Percentiles rank a stretch among this genome's conserved stretches.
phyloP scores from a whole-genome alignment of 2,329 filamentous ascomycete species.

The Lachnellula occidentalis region DNA sequence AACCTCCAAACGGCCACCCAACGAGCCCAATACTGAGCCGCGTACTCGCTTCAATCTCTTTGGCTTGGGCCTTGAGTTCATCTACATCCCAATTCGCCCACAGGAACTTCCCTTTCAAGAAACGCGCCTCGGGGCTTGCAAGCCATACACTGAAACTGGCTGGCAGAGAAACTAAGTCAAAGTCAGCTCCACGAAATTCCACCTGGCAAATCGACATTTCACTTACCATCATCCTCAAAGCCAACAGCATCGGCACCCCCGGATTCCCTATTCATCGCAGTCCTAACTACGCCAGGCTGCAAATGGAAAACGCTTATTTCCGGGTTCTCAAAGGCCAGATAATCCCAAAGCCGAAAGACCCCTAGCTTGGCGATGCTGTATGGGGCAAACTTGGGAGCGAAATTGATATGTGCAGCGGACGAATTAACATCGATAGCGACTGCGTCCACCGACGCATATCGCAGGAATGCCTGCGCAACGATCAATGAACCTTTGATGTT shows the following conservation, averaged over 20 bases:
- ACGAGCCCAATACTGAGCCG: conserved; percentile 16
- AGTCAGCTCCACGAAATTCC: conserved; percentile 14
- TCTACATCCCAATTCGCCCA: conserved; percentile 48
- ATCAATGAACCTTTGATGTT: conserved; percentile 33
- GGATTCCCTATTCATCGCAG: conserved; percentile 27
- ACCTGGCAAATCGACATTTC: neutral
- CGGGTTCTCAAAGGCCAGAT: conserved; percentile 24
- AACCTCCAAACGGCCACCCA: conserved; percentile 16
- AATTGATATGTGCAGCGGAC: conserved; percentile 32
- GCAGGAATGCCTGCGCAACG: conserved; percentile 33
- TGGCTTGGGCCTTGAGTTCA: conserved; percentile 37
- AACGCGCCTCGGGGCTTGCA: conserved; percentile 37
- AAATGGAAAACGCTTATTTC: conserved; percentile 30
- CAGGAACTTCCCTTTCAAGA: conserved; percentile 41
- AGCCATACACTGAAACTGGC: conserved; percentile 23
- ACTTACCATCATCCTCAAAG: conserved; percentile 29
- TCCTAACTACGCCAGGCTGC: conserved; percentile 31
- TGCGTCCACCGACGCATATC: conserved; percentile 28
- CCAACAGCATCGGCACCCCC: conserved; percentile 21
- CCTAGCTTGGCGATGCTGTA: conserved; percentile 31
- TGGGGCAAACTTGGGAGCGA: conserved; percentile 19
- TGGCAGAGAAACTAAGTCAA: conserved; percentile 19
- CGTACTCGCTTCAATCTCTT: conserved; percentile 23
- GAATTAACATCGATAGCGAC: conserved; percentile 35
- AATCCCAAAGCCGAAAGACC: conserved; percentile 30